Base-by-base conservation (phyloP, 176 grass and related monocot genomes). In the Tillandsia fasciculata region DNA sequence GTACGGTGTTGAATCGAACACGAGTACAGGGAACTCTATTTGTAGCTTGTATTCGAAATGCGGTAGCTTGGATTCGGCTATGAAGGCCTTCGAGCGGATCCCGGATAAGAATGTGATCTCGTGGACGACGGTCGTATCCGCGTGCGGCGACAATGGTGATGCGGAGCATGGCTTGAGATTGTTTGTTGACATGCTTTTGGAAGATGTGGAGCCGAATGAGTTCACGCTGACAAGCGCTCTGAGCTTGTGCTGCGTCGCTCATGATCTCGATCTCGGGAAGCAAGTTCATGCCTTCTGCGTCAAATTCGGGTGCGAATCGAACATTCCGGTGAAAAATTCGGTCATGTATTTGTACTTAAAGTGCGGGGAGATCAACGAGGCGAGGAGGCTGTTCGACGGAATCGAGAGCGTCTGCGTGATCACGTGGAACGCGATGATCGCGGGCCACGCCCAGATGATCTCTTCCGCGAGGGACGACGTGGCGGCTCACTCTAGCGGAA, bases 301-400 rank as follows among this genome's bases (percentile, higher is more conserved):
- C 80, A 96, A 90, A 78, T 67, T 83, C 64, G 91, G 87, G 9
- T 82, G 82, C 5, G 74, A 85, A 26, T 24, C 51, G 2, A 80
- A 85, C 23, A 12, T 87, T 90, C 82, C 84, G 3, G 81, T 90
- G 10, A 90, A 87, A 54, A 90, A 87, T 27, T 87, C 87, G 0
- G 72, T 84, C 42, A 96, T 96, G 81, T 90, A 91, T 63, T 83
- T 96, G 70, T 96, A 90, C 68, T 50, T 91, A 47, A 87, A 81
- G 68, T 85, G 83, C 28, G 84, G 79, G 74, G 67, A 85, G 66
- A 85, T 81, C 3, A 70, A 85, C 2, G 82, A 96, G 51, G 87
- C 91, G 1, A 79, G 83, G 63, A 84, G 71, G 51, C 77, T 96
- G 74, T 83, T 91, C 68, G 74, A 86, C 42, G 83, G 83, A 10